Base-by-base conservation (phyloP, 139 green algal genomes). In the Astrephomene gubernaculifera region DNA sequence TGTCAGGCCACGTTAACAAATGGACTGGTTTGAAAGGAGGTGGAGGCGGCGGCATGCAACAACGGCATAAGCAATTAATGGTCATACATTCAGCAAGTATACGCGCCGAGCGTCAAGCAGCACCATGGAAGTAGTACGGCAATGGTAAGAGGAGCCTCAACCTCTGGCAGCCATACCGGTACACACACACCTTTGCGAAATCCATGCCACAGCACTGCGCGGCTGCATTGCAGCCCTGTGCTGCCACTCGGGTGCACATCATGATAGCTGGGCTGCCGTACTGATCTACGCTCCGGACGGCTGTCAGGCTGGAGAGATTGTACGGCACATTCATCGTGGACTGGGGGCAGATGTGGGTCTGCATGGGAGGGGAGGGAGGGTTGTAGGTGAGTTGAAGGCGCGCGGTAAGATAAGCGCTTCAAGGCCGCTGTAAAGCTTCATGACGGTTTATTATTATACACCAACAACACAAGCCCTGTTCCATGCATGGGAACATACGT, bases 131-230 rank as follows among this genome's bases (percentile, higher is more conserved):
- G n/a, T n/a, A n/a, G n/a, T n/a, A n/a, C n/a, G n/a, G n/a, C n/a
- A n/a, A n/a, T n/a, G n/a, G n/a, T n/a, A n/a, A n/a, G n/a, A n/a
- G n/a, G n/a, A n/a, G n/a, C n/a, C n/a, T n/a, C n/a, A n/a, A n/a
- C n/a, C n/a, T n/a, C n/a, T n/a, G n/a, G n/a, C n/a, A n/a, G 49
- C 49, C 49, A 6, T 21, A 39, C 17, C 10, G 49, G 33, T 72
- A 49, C 65, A 24, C 64, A 33, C 65, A 35, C 33, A 80, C 72
- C 72, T 80, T 80, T 8, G 72, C 14, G n/a, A 80, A 80, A 24
- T 80, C 72, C 72, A 80, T 80, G n/a, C 31, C 33, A 49, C 72
- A 80, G 72, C 72, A 80, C 10, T 7, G 4, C 68, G 68, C 68
- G 17, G 38, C 12, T 24, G 1, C 1, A 8, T 35, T n/a, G 65